Conservation (phyloP, 805 yeast species). For the Spencermartinsiella europaea region DNA sequence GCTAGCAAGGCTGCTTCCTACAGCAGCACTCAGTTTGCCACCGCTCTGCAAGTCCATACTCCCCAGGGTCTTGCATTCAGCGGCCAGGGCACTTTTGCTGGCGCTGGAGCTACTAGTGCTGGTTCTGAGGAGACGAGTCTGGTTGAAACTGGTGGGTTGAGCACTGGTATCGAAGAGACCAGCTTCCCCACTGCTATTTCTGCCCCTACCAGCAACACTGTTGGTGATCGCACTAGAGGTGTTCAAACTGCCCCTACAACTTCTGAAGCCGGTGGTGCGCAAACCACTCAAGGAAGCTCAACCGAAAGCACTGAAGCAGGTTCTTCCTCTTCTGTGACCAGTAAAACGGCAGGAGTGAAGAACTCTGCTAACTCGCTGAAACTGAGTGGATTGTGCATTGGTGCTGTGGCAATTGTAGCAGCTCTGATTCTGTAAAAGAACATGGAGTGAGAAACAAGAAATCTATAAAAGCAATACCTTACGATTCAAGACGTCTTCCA, state of each 20-base stretch:
- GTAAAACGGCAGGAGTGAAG: background rate
- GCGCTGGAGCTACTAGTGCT: background rate
- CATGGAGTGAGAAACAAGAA: no score
- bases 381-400: background rate
- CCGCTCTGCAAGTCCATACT: conserved; percentile 4
- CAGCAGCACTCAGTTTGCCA: conserved; percentile 14
- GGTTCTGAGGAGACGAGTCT: background rate
- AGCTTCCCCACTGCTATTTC: background rate
- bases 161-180: background rate
- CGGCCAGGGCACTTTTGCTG: background rate
- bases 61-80: background rate
- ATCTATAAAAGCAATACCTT: no score
- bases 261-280: background rate
- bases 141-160: background rate
- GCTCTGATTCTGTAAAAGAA: background rate
- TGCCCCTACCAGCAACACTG: background rate
- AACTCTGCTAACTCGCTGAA: background rate
- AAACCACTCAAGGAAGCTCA: no score
- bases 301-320: background rate
- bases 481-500: no score
- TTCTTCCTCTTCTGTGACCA: background rate
- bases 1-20: conserved; percentile 27
- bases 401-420: background rate
- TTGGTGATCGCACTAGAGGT: background rate
- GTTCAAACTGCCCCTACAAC: background rate